Base-by-base conservation (phyloP, 805 yeast species). In the Wickerhamiella siamensis region DNA sequence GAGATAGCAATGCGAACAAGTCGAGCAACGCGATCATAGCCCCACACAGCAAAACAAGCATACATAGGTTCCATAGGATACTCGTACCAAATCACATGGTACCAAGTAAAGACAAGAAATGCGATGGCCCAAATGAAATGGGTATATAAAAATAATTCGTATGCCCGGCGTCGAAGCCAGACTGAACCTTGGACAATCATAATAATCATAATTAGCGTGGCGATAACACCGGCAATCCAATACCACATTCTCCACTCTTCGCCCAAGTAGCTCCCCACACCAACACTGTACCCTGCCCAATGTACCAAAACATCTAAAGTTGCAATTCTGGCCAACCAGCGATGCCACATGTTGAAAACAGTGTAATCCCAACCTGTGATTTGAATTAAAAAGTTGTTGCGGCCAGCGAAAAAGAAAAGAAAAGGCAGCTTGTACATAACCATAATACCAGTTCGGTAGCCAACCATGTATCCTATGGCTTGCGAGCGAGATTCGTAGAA, bases 381-480 rank as follows among this genome's bases (percentile, higher is more conserved):
- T 56, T 64, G 65, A 47, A 70, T 68, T 52, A 80, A 63, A 21
- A 81, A 69, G 53, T 79, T 81, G 56, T 81, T 81, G 54, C 87
- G 65, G 21, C 79, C 79, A 10, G 79, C 75, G 52, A 75, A 74
- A 40, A 75, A 56, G 21, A 74, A 62, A 60, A 67, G 57, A 16
- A 64, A 54, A 1, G 87, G 87, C 42, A 77, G 39, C 36, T 43
- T 42, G 17, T 42, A 33, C 26, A 46, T 42, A 0, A 52, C 47
- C 22, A 56, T 18, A 24, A 48, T 38, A 2, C 58, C 64, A 1
- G 65, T 40, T 40, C 71, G 54, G 14, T 57, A 66, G 2, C 64
- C 69, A 42, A 56, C 9, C 9, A 18, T 22, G 12, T 17, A 26
- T 2, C 34, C 19, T 5, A 36, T 26, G 20, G 24, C 16, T 4